A percentile compares a stretch with the other conserved stretches of the same genome.
These are phyloP conservation scores for Nannochloropsis gaditana DNA, from an alignment of 108 stramenopile species.

Conservation along the genomic window DNA sequence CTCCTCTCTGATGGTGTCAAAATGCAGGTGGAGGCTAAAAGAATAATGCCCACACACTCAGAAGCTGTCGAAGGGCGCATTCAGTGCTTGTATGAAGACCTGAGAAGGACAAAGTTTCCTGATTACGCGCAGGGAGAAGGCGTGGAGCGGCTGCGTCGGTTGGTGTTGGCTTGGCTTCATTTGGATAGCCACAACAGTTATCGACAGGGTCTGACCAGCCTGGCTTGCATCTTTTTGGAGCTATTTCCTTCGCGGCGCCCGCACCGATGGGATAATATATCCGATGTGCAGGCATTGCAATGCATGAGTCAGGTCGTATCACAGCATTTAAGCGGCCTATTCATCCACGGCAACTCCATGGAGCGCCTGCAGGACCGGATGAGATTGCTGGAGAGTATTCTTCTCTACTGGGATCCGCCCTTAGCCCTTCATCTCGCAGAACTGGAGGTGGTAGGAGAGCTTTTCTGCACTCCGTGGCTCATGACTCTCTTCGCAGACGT, in stretches of 20 bases:
- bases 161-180: constrained; percentile 1
- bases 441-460: not conserved
- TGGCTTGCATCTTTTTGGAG: not conserved
- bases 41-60: not conserved
- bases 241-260: not conserved
- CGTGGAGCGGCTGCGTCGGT: not conserved
- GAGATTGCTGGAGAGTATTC: not conserved
- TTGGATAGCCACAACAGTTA: not conserved
- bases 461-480: not conserved
- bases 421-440: not conserved
- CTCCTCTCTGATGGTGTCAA: not conserved
- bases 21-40: not conserved
- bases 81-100: constrained; percentile 3
- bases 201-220: constrained; percentile 2
- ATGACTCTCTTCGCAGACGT: constrained; percentile 16
- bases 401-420: constrained; percentile 5
- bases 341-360: not conserved
- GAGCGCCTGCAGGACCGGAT: not conserved
- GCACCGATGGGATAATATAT: not conserved
- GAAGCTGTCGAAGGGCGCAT: not conserved
- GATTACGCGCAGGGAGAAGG: not conserved
- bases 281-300: not conserved
- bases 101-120: constrained; percentile 1
- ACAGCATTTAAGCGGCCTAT: not conserved
- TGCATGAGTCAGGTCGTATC: not conserved